These are phyloP conservation scores for Gypsophila paniculata DNA, from an alignment of 179 eudicot species.

Conservation along the genomic window DNA sequence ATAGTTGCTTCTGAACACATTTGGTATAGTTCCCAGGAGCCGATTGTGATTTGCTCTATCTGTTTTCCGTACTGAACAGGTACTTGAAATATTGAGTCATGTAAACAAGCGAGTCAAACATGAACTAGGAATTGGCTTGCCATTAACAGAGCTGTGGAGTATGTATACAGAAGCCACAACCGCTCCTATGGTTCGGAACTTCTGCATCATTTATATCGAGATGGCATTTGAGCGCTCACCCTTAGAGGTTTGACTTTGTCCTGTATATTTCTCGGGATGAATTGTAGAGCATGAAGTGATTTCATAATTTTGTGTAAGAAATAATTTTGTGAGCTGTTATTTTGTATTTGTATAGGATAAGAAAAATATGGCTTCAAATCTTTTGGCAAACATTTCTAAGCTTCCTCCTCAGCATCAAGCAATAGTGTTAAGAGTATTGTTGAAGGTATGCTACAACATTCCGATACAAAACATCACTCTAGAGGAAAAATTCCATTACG, in stretches of 20 bases:
- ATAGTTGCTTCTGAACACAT: neutral
- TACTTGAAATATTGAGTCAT: conserved; percentile 78
- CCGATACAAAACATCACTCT: conserved; percentile 3
- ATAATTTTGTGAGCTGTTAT: neutral
- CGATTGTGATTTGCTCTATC: neutral
- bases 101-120: conserved; percentile 96
- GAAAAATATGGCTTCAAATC: conserved; percentile 64
- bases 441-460: conserved; percentile 43
- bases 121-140: conserved; percentile 70
- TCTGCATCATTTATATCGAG: conserved; percentile 88
- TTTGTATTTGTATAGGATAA: conserved; percentile 46
- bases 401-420: conserved; percentile 90
- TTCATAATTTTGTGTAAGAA: conserved; percentile 3
- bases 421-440: conserved; percentile 55
- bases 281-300: neutral
- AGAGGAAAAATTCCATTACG: neutral
- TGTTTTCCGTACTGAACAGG: conserved; percentile 36
- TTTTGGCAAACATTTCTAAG: conserved; percentile 65
- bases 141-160: conserved; percentile 70
- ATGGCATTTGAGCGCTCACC: conserved; percentile 78
- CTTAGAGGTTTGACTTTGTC: conserved; percentile 45
- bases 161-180: conserved; percentile 56
- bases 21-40: neutral
- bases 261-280: neutral
- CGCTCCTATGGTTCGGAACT: conserved; percentile 79